Percentiles rank a stretch among this genome's conserved stretches.
Conservation (phyloP, 805 yeast species). For the Saccharomycopsis capsularis region DNA sequence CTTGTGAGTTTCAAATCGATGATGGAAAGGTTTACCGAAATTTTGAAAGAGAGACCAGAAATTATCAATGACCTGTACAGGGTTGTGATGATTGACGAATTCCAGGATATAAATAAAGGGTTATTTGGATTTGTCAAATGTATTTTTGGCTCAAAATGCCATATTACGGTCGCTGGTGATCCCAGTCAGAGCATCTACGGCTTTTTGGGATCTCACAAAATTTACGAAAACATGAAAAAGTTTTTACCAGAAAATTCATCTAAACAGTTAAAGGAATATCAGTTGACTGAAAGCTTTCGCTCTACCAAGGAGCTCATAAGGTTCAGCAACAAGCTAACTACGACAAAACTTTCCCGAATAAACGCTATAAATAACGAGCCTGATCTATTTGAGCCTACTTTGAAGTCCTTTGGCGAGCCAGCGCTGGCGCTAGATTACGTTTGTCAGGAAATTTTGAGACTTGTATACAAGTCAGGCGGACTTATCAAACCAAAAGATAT, state of each 20-base stretch:
- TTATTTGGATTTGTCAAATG: conserved; percentile 39
- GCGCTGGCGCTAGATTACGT: conserved; percentile 33
- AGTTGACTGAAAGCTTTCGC: conserved; percentile 49
- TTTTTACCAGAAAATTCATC: conserved; percentile 24
- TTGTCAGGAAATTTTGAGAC: conserved; percentile 36
- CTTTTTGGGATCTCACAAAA: conserved; percentile 50
- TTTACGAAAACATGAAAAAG: background rate
- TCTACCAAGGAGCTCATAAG: conserved; percentile 50
- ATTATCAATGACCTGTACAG: conserved; percentile 28
- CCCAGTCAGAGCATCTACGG: conserved; percentile 63
- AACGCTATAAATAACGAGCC: background rate
- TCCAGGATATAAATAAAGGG: conserved; percentile 58
- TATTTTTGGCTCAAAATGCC: conserved; percentile 31
- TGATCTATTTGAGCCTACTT: background rate
- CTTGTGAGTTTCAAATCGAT: conserved; percentile 5
- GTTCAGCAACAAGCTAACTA: conserved; percentile 31
- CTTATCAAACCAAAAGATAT: conserved; percentile 41
- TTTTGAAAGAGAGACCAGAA: conserved; percentile 19
- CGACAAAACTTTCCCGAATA: background rate
- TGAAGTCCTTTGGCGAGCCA: background rate
- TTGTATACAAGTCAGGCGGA: conserved; percentile 37
- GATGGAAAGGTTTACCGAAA: background rate
- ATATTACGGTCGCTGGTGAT: conserved; percentile 65
- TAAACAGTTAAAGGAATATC: conserved; percentile 22
- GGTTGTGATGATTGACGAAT: conserved; percentile 59